Evolutionary conservation across 2,329 filamentous ascomycete species (phyloP).

Genomic region (Lithohypha guttulata): DNA sequence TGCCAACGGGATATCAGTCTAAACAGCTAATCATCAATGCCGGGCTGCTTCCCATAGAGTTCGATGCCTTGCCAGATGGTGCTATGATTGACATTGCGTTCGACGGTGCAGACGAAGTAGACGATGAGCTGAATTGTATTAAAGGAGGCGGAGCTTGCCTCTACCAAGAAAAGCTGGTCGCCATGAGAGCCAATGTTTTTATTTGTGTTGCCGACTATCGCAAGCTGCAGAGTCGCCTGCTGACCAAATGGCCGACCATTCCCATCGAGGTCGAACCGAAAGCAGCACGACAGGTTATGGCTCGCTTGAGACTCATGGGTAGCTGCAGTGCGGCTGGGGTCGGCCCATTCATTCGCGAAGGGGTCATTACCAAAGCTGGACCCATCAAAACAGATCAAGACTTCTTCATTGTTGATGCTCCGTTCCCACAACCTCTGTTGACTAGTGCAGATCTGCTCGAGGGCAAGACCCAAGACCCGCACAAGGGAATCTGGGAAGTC

Average conservation of each 20-base stretch:
- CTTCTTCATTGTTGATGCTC: conserved; percentile 86
- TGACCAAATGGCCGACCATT: conserved; percentile 67
- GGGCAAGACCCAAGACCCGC: conserved; percentile 36
- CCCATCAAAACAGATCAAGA: conserved; percentile 77
- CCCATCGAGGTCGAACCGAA: conserved; percentile 90
- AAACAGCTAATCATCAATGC: conserved; percentile 74
- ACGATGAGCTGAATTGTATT: conserved; percentile 89
- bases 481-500: conserved; percentile 58
- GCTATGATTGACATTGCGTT: conserved; percentile 76
- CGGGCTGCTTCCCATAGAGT: conserved; percentile 64
- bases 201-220: conserved; percentile 86
- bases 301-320: conserved; percentile 61
- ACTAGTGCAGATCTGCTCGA: conserved; percentile 47
- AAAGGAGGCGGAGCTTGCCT: conserved; percentile 96
- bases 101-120: conserved; percentile 94
- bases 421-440: conserved; percentile 60
- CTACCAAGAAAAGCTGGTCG: conserved; percentile 95
- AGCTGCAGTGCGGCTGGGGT: conserved; percentile 49
- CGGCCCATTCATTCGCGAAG: conserved; percentile 49
- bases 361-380: conserved; percentile 65
- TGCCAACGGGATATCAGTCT: conserved; percentile 86
- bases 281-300: conserved; percentile 65
- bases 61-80: conserved; percentile 59
- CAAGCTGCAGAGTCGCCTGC: conserved; percentile 69
- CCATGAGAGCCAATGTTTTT: conserved; percentile 71